phyloP scores from a whole-genome alignment of 805 yeast genomes.

The Pichia heedii region DNA sequence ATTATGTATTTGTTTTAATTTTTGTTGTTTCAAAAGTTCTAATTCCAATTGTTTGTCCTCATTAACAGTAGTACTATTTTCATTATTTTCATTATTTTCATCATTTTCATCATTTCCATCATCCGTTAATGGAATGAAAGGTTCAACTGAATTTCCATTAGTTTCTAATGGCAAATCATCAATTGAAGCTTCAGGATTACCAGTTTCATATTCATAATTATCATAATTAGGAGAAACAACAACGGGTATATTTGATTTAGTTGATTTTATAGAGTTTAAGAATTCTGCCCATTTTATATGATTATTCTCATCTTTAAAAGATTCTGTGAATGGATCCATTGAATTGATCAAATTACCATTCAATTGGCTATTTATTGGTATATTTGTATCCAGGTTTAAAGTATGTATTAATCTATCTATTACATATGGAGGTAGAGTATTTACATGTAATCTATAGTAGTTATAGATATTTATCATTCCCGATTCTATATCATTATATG shows the following conservation, averaged over 20 bases:
- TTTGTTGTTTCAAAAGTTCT: not conserved
- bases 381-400: not conserved
- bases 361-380: too few species aligned
- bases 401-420: slow-evolving; percentile 10
- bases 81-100: not conserved
- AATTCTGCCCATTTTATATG: slow-evolving; percentile 15
- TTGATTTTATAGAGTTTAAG: slow-evolving; percentile 10
- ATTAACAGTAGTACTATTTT: too few species aligned
- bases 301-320: slow-evolving; percentile 10
- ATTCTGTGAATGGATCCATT: slow-evolving; percentile 16
- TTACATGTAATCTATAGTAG: slow-evolving; percentile 4
- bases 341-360: too few species aligned
- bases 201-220: not conserved
- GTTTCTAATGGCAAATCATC: not conserved
- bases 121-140: not conserved
- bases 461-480: not conserved
- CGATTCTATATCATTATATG: not conserved
- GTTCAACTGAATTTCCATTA: not conserved
- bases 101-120: not conserved
- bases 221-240: not conserved
- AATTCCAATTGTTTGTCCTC: too few species aligned
- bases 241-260: slow-evolving; percentile 3
- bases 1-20: not conserved
- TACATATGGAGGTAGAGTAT: slow-evolving; percentile 14
- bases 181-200: not conserved